phyloP scores from a whole-genome alignment of 73 alveolate genomes.

The Effrenium voratum region DNA sequence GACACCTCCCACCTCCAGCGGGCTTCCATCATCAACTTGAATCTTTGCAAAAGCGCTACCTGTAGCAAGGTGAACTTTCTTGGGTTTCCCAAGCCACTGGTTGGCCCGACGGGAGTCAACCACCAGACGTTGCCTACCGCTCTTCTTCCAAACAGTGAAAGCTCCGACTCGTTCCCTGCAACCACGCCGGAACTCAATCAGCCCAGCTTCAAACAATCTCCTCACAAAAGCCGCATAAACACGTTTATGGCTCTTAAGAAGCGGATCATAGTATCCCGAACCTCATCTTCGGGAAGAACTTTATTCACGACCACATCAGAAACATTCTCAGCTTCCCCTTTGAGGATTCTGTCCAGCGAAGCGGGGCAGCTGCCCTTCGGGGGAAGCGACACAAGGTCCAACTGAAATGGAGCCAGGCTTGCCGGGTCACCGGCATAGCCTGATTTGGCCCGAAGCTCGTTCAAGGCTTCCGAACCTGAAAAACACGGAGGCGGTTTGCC shows the following conservation, averaged over 20 bases:
- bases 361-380: background rate
- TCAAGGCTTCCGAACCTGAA: constrained; percentile 23
- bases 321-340: background rate
- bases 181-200: background rate
- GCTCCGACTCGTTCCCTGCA: constrained; percentile 13
- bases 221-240: background rate
- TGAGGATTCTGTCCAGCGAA: constrained; percentile 17
- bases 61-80: background rate
- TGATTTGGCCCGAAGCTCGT: constrained; percentile 23
- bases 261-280: constrained; percentile 1
- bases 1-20: constrained; percentile 28
- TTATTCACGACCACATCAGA: background rate
- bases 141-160: constrained; percentile 37
- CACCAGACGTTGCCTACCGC: constrained; percentile 17
- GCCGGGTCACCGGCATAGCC: constrained; percentile 5
- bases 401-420: constrained; percentile 5
- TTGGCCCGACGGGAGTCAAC: constrained; percentile 29
- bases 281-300: constrained; percentile 1
- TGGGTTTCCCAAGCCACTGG: background rate
- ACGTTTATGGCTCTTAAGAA: background rate
- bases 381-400: constrained; percentile 37
- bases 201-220: background rate
- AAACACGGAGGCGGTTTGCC: constrained; percentile 22
- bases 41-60: constrained; percentile 26
- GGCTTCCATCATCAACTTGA: constrained; percentile 35